Evolutionary conservation across 2,329 filamentous ascomycete genomes (phyloP).

Genomic region (Fusarium bulbicola): DNA sequence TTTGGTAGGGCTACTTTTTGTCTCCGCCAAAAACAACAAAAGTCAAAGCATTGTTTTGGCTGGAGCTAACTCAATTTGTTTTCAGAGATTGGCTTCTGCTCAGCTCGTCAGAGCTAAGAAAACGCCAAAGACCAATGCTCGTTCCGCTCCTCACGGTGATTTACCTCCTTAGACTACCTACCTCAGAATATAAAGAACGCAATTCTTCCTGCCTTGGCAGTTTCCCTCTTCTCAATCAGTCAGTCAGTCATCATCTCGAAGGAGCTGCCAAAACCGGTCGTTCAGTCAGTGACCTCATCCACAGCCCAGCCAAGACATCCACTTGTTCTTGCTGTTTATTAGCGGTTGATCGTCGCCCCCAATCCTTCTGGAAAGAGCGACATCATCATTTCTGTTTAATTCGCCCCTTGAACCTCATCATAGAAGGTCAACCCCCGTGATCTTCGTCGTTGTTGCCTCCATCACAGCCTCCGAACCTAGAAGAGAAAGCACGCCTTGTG

Average conservation of each 20-base stretch:
- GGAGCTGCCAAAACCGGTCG: slow-evolving; percentile 7
- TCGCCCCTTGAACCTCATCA: slow-evolving; percentile 4
- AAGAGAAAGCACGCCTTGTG: slow-evolving; percentile 7
- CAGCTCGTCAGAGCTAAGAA: slow-evolving; percentile 17
- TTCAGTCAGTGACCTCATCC: slow-evolving; percentile 24
- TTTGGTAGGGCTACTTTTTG: background rate
- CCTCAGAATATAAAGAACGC: slow-evolving; percentile 2
- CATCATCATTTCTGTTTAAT: slow-evolving; percentile 15
- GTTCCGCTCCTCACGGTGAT: background rate
- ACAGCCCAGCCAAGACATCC: slow-evolving; percentile 5
- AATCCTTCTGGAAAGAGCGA: slow-evolving; percentile 12
- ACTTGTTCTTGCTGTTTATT: slow-evolving; percentile 8
- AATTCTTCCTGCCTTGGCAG: background rate
- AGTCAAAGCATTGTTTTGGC: background rate
- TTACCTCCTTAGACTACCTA: background rate
- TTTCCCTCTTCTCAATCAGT: background rate
- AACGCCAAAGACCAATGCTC: background rate
- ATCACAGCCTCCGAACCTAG: background rate
- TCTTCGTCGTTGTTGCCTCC: background rate
- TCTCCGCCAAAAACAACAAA: background rate
- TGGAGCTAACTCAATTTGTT: slow-evolving; percentile 3
- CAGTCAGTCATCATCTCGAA: background rate
- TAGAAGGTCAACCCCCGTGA: background rate
- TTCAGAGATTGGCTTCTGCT: slow-evolving; percentile 1
- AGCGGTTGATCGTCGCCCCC: slow-evolving; percentile 13